Base-by-base conservation (phyloP, 2,329 filamentous ascomycete species). In the Ceratocystis cubensis region DNA sequence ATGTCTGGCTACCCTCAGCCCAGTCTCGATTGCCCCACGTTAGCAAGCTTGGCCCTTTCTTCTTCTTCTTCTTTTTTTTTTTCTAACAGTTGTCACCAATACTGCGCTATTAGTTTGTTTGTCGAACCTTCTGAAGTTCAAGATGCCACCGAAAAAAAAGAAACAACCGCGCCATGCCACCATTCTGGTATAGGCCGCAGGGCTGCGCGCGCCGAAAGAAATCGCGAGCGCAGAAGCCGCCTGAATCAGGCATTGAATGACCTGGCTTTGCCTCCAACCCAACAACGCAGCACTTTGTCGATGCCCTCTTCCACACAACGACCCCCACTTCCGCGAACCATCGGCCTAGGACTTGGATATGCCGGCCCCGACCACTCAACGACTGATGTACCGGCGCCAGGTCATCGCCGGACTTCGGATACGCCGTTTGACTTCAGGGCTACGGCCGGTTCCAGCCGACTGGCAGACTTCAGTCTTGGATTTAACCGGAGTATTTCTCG, bases 41-140 rank as follows among this genome's bases (percentile, higher is more conserved):
- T 15, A 41, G 37, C 3, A 41, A 41, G 37, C 37, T 41, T 41
- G 37, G 10, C 37, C 37, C 13, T 41, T 41, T 41, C 3, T 41
- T 37, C 10, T 37, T 13, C 13, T 3, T 41, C 0, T 13, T 13
- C 10, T 13, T 13, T 1, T 25, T 2, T 57, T 6, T 57, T 57
- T 30, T 17, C 53, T 57, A 57, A 57, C 53, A 33, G 15, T 20
- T 25, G 20, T n/a, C 25, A 20, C 33, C 1, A 59, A 8, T 37
- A 15, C 13, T 59, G 15, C 10, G 28, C 17, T 59, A 37, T 59
- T 59, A 59, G 56, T 59, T 17, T 59, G 6, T 59, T 59, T 59
- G 56, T 59, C 30, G 56, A 59, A 37, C 56, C 56, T n/a, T 33
- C 25, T 59, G 56, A 59, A 59, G 28, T 28, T 25, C 56, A 59